phyloP scores from a whole-genome alignment of 768 basidiomycete species.

The Mycena filopes region DNA sequence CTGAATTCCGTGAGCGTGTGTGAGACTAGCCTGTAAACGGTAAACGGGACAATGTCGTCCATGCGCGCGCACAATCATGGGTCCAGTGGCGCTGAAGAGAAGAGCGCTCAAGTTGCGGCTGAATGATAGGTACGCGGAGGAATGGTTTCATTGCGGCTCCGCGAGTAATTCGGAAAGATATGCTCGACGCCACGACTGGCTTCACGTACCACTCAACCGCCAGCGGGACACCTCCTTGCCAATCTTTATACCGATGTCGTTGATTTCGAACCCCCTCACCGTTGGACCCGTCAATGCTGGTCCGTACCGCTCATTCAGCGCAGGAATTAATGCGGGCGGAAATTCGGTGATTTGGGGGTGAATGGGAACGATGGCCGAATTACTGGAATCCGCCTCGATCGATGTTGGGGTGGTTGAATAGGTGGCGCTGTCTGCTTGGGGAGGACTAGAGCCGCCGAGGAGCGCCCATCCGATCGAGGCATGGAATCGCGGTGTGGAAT shows the following conservation, averaged over 20 bases:
- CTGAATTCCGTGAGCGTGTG: conserved; percentile 15
- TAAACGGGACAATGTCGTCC: not conserved
- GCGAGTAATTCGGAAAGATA: not conserved
- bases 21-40: conserved; percentile 12
- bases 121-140: not conserved
- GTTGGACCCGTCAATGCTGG: conserved; percentile 48
- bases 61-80: conserved; percentile 18
- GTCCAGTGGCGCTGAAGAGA: not conserved
- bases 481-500: conserved; percentile 85
- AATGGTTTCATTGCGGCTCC: not conserved
- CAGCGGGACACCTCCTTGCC: conserved; percentile 72
- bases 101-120: conserved; percentile 15
- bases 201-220: conserved; percentile 39
- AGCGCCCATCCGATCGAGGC: conserved; percentile 91
- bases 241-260: conserved; percentile 70
- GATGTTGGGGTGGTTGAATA: conserved; percentile 6
- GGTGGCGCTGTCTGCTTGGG: not conserved
- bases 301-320: conserved; percentile 62
- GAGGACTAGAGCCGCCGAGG: conserved; percentile 50
- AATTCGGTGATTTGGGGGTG: conserved; percentile 59
- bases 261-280: conserved; percentile 63
- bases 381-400: conserved; percentile 25
- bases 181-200: not conserved
- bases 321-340: conserved; percentile 56
- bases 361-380: conserved; percentile 28